Percentiles rank a stretch among this genome's conserved stretches.
These are phyloP conservation scores for Rhizophora apiculata DNA, from an alignment of 345 rosid genomes.

Conservation along the genomic window DNA sequence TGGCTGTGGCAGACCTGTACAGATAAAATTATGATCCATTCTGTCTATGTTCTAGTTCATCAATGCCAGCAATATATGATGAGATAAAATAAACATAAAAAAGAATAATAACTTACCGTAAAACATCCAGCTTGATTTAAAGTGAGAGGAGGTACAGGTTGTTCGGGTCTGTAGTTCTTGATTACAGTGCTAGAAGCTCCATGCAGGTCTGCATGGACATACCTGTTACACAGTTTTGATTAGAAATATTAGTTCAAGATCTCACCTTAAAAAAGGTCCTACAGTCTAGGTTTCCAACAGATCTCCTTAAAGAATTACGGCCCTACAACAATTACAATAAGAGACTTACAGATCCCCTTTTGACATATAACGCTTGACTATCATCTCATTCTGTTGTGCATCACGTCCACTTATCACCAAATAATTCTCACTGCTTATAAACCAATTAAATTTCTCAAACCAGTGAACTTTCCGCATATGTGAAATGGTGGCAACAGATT, in stretches of 20 bases:
- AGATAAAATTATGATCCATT: constrained; percentile 5
- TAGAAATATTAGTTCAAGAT: neutral
- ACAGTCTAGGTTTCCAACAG: neutral
- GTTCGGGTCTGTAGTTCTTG: constrained; percentile 91
- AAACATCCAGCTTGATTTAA: constrained; percentile 96
- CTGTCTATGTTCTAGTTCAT: constrained; percentile 6
- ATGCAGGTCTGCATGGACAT: constrained; percentile 92
- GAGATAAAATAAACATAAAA: neutral
- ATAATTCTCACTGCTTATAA: constrained; percentile 93
- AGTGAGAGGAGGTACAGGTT: constrained; percentile 85
- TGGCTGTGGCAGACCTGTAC: constrained; percentile 93
- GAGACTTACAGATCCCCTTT: constrained; percentile 86
- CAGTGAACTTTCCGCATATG: constrained; percentile 97
- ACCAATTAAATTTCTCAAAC: constrained; percentile 99
- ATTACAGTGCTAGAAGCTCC: constrained; percentile 98
- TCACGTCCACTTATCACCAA: constrained; percentile 94
- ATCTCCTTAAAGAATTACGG: no score
- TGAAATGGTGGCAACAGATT: constrained; percentile 79
- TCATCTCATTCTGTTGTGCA: constrained; percentile 98
- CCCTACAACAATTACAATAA: constrained; percentile 8
- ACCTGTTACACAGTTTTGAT: constrained; percentile 48
- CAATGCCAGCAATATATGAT: constrained; percentile 1
- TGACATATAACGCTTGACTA: constrained; percentile 95
- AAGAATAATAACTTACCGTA: constrained; percentile 46
- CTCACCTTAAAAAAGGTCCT: neutral